These are phyloP conservation scores for Haematococcus sp. DNA, from an alignment of 139 green algal genomes.

Conservation along the genomic window DNA sequence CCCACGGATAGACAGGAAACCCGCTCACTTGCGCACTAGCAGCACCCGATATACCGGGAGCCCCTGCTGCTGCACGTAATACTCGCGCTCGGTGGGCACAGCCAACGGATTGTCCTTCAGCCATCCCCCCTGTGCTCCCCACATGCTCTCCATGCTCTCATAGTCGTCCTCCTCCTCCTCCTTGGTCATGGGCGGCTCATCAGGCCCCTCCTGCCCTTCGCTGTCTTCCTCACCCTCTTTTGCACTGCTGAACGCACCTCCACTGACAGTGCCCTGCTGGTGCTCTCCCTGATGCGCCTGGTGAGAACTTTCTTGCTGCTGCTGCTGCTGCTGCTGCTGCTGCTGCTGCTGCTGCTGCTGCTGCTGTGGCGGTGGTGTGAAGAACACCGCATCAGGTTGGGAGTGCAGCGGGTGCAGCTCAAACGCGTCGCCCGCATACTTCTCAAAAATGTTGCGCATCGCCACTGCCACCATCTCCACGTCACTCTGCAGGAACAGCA, in stretches of 20 bases:
- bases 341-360: too few relatives aligned
- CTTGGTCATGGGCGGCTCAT: too few relatives aligned
- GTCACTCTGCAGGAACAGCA: slow-evolving; percentile 80
- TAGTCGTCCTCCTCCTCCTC: slow-evolving; percentile 11
- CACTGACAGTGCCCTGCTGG: too few relatives aligned
- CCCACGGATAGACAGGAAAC: too few relatives aligned
- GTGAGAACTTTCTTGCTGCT: too few relatives aligned
- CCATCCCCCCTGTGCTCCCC: slow-evolving; percentile 51
- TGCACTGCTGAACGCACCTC: too few relatives aligned
- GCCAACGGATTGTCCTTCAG: slow-evolving; percentile 66
- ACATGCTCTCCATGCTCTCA: slow-evolving; percentile 20
- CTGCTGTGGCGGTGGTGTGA: too few relatives aligned
- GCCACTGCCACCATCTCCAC: slow-evolving; percentile 41
- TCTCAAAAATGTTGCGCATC: slow-evolving; percentile 64
- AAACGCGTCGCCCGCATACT: slow-evolving; percentile 31
- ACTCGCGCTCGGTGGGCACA: slow-evolving; percentile 73
- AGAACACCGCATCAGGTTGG: neutral
- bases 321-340: too few relatives aligned
- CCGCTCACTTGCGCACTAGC: slow-evolving; percentile 15
- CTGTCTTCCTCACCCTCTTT: too few relatives aligned
- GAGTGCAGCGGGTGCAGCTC: slow-evolving; percentile 34
- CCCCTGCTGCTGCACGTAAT: slow-evolving; percentile 37
- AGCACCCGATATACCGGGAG: slow-evolving; percentile 43
- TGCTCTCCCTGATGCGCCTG: too few relatives aligned
- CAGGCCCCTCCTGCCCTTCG: too few relatives aligned